Evolutionary conservation across 2,329 filamentous ascomycete species (phyloP), one percentile per base, ranked within the genome.

Genomic region (Colletotrichum tabaci): DNA sequence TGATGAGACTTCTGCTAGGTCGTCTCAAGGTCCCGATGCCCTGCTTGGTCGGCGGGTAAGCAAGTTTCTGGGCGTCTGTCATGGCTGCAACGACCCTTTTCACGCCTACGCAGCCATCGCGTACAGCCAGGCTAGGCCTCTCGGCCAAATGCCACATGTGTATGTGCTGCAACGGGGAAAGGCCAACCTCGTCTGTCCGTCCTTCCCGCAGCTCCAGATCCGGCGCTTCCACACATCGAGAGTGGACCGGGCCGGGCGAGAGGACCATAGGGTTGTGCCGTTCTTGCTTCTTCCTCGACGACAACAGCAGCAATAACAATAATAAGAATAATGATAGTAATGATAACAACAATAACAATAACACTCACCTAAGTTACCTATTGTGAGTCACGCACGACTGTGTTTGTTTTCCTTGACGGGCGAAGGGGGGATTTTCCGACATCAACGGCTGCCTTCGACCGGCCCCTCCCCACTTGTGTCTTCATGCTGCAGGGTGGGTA

Each of bases 331-430:
- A 35, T 9, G 30, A 35, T 9, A 0, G 30, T 9, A 35, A 35
- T 9, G 9, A 9, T 9, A 35, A 35, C 4, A 35, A 9, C 1
- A 35, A 35, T 5, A 35, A 35, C 30, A 35, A 35, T 2, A 35
- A 35, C 30, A 35, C 30, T 8, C 30, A 35, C 68, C 47, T 30
- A 40, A 50, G 50, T 60, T 57, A 35, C 53, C 65, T 63, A 40
- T 50, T 23, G 61, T 72, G 66, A 72, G 53, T 72, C 70, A 70
- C 66, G 23, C 70, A 70, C 66, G 23, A 56, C n/a, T 50, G 44
- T 64, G 40, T 60, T 61, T 65, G 40, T 66, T 71, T 60, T 47
- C 15, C 18, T 30, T 50, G 53, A 13, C 18, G 18, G 13, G 13
- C 42, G 21, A 26, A 57, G n/a, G 26, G n/a, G 26, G 38, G 26